Base-by-base conservation (phyloP, 768 basidiomycete genomes). In the Tricholoma sp. region DNA sequence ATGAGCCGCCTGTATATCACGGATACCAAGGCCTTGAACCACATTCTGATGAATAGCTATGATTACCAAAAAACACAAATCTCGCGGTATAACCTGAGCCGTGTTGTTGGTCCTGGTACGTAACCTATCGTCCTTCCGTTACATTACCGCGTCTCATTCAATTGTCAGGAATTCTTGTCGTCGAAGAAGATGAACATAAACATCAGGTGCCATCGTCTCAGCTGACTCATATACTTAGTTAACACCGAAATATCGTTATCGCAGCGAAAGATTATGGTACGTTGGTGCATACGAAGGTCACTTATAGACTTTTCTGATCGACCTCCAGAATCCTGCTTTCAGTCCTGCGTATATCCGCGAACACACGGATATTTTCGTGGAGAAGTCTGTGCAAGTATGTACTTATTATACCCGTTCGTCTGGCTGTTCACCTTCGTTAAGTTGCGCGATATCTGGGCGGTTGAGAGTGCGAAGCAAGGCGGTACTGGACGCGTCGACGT, bases 321-420 rank as follows among this genome's bases (percentile, higher is more conserved):
- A n/a, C 6, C 5, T 31, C 16, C 47, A 81, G 86, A 89, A 87
- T 59, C 86, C 86, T 14, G 85, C 85, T 0, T 89, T 89, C 60
- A 83, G 85, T 1, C 74, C 76, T 2, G 69, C 77, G 0, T 84
- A 86, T 61, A 76, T 87, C 35, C 74, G 84, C 2, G 80, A 79
- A 41, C 63, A 86, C 10, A 83, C 83, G 0, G 74, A 74, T 9
- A 80, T 82, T 8, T 86, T 88, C 59, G 58, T 83, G 5, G 75
- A 77, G 3, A 86, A 85, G 65, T 70, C 85, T 1, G 61, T 76
- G 0, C 68, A 79, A 67, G 84, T 82, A 62, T 32, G 18, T 22
- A 6, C 14, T 11, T 6, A n/a, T 27, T 5, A 19, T 8, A 12
- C 12, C 11, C 1, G 16, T 41, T 50, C n/a, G 5, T 32, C n/a